Base-by-base conservation (phyloP, 768 basidiomycete genomes). In the Panaeolus papilionaceus region DNA sequence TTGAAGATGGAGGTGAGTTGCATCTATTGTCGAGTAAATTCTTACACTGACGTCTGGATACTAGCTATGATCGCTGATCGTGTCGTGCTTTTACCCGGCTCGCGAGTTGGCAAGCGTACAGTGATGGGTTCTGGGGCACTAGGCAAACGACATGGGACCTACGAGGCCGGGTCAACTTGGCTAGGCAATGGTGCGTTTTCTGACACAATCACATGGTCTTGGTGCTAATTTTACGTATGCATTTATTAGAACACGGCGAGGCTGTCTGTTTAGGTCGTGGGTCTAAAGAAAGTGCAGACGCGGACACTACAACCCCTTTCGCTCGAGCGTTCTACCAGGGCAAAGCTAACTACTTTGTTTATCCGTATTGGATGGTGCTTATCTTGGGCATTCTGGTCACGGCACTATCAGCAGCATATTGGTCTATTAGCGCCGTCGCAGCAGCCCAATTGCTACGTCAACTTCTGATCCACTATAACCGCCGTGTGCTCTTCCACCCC, bases 1-100 rank as follows among this genome's bases (percentile, higher is more conserved):
- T 85, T 66, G 80, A 75, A n/a, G 74, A 75, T 47, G 84, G 84
- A 64, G 80, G 81, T 79, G 64, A 66, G 75, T 47, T 18, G 4
- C 14, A 64, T 4, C 64, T 66, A 11, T 12, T 18, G 42, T 40
- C 16, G 28, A 63, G 9, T 12, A 44, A n/a, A 18, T 7, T 9
- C 3, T 33, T 37, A 58, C 38, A 64, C 61, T 66, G 14, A 62
- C 45, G 23, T 54, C n/a, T 64, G n/a, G n/a, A 23, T 18, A 69
- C 14, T 63, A 78, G 83, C 83, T 33, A 85, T 84, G 84, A 80
- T 85, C 38, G 83, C 83, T n/a, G 84, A 85, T 71, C 81, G 83
- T 6, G 80, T 82, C 7, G 79, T 85, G 2, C 75, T 85, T n/a
- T 76, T 83, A 23, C 84, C 84, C 10, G 80, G 81, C 45, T 78